These are phyloP conservation scores for Pholiota adiposa DNA, from an alignment of 1,284 basidiomycete species.

Conservation along the genomic window DNA sequence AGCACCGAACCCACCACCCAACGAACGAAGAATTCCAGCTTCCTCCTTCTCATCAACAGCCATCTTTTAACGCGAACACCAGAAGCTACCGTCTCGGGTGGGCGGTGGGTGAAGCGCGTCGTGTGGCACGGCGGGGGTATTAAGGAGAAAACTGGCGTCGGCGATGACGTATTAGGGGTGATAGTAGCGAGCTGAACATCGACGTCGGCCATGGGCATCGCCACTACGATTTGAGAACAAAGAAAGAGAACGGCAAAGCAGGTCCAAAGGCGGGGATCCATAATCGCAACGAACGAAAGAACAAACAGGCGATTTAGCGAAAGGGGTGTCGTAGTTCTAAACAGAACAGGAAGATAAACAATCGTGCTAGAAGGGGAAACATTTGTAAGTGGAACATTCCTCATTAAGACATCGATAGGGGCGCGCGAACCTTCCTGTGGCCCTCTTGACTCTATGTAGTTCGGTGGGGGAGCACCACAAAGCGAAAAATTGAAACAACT, in stretches of 20 bases:
- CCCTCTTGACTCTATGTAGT: no score
- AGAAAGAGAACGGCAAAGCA: not conserved
- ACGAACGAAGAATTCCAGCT: not conserved
- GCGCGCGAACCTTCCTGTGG: not conserved
- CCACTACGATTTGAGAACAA: not conserved
- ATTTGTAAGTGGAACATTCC: conserved; percentile 4
- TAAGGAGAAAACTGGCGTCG: not conserved
- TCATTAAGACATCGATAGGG: not conserved
- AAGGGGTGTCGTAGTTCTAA: not conserved
- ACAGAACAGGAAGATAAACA: not conserved
- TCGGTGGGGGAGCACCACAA: not conserved
- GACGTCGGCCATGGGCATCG: not conserved
- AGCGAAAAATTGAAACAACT: not conserved
- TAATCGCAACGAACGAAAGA: no score
- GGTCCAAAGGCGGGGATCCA: not conserved
- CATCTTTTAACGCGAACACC: not conserved
- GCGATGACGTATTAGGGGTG: not conserved
- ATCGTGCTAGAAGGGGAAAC: not conserved
- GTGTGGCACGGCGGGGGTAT: not conserved
- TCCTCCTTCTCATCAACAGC: not conserved
- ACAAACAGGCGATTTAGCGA: not conserved
- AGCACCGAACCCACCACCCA: not conserved
- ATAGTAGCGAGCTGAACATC: not conserved
- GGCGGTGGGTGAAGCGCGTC: conserved; percentile 3
- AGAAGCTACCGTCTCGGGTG: not conserved